phyloP scores from a whole-genome alignment of 176 grass and related monocot genomes.

The Themeda triandra region DNA sequence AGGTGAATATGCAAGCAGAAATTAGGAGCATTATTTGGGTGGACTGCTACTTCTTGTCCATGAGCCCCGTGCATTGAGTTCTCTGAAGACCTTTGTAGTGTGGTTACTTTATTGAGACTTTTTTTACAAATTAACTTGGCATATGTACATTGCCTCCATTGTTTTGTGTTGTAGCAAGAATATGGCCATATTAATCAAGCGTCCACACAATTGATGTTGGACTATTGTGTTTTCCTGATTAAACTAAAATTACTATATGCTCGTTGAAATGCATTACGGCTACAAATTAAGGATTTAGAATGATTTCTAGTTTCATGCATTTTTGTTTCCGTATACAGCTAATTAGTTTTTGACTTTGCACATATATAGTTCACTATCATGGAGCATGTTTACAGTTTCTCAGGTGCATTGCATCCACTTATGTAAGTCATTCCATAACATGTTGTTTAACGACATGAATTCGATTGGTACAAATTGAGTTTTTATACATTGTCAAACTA shows the following conservation, averaged over 20 bases:
- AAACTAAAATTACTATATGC: neutral
- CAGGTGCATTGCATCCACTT: neutral
- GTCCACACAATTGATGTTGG: neutral
- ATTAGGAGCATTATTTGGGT: too few species aligned
- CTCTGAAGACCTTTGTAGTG: neutral
- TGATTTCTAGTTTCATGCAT: neutral
- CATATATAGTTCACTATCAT: neutral
- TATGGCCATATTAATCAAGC: neutral
- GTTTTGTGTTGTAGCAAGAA: too few species aligned
- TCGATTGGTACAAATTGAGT: neutral
- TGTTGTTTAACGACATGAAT: neutral
- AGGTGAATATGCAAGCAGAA: too few species aligned
- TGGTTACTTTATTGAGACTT: neutral
- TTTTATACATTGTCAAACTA: neutral
- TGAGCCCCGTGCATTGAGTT: neutral
- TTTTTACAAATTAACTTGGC: neutral
- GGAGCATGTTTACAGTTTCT: neutral
- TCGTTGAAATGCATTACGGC: neutral
- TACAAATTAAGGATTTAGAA: neutral
- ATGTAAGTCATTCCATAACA: neutral
- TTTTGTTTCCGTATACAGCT: neutral
- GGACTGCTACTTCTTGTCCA: neutral
- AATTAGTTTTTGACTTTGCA: conserved; percentile 21
- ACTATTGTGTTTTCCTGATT: neutral
- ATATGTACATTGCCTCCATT: neutral